Conservation (phyloP, 768 basidiomycete species). For the Porphyrellus cyaneotinctus region DNA sequence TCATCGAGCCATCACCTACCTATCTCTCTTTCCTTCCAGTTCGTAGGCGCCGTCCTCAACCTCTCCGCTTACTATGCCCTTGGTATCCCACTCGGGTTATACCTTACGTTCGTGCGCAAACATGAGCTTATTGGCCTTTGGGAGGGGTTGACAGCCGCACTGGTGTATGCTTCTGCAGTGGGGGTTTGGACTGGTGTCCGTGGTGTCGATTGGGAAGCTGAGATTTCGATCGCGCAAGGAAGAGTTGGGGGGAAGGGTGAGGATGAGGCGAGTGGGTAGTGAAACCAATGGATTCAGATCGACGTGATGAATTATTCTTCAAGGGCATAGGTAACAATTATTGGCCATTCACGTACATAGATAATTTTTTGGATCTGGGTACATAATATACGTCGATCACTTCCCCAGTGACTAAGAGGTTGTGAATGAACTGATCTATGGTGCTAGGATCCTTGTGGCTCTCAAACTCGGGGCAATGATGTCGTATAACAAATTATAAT, state of each 20-base stretch:
- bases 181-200: conserved; percentile 51
- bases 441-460: no score
- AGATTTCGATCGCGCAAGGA: conserved; percentile 25
- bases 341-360: no score
- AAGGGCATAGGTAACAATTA: no score
- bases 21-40: conserved; percentile 31
- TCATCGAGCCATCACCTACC: neutral
- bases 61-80: conserved; percentile 72
- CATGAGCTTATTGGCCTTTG: conserved; percentile 74
- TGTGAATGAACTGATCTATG: no score
- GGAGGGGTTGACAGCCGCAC: conserved; percentile 72
- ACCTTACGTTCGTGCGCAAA: conserved; percentile 59
- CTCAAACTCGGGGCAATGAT: no score
- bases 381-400: no score
- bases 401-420: no score
- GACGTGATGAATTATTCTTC: no score
- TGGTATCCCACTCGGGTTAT: conserved; percentile 80
- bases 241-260: conserved; percentile 40
- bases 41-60: conserved; percentile 64
- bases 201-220: conserved; percentile 67
- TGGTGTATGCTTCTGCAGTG: conserved; percentile 56
- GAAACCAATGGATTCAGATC: no score
- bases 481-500: no score
- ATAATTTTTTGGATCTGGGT: no score
- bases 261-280: conserved; percentile 17